Conservation (phyloP, 139 green algal species). For the Coelastrella sp. region DNA sequence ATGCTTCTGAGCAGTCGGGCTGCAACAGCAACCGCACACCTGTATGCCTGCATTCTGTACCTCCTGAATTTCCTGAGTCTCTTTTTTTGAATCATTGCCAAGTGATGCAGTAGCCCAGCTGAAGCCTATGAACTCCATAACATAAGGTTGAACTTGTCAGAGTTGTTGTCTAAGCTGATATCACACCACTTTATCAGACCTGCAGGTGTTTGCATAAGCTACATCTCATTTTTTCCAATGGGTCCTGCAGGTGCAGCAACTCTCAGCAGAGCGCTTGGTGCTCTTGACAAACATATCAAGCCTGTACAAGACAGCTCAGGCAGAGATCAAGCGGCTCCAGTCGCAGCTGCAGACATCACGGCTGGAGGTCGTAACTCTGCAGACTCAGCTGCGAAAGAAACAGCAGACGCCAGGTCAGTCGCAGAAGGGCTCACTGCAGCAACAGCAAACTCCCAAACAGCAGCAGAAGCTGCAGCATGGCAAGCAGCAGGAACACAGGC, state of each 20-base stretch:
- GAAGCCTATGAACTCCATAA: no score
- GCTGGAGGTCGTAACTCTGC: not conserved
- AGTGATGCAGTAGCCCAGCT: no score
- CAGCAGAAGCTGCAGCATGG: not conserved
- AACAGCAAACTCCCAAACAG: not conserved
- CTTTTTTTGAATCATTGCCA: no score
- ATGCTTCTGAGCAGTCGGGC: not conserved
- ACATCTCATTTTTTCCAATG: no score
- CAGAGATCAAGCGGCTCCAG: conserved; percentile 70
- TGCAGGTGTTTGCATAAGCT: no score
- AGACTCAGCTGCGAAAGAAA: not conserved
- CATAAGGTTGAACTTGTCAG: no score
- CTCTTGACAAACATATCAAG: conserved; percentile 78
- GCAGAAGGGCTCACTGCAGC: not conserved
- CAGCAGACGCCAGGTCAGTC: not conserved
- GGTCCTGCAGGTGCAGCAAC: conserved; percentile 55
- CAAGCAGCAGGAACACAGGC: not conserved
- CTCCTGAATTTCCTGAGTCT: no score
- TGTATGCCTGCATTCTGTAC: no score
- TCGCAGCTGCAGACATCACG: conserved; percentile 12
- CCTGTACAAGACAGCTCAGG: conserved; percentile 82
- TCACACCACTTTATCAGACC: no score
- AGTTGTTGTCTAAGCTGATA: no score
- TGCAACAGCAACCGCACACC: no score
- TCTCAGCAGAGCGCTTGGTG: conserved; percentile 52